A percentile compares a stretch with the other conserved stretches of the same genome.
Conservation (phyloP, 306 rosid genomes). For the Cucumis melo region DNA sequence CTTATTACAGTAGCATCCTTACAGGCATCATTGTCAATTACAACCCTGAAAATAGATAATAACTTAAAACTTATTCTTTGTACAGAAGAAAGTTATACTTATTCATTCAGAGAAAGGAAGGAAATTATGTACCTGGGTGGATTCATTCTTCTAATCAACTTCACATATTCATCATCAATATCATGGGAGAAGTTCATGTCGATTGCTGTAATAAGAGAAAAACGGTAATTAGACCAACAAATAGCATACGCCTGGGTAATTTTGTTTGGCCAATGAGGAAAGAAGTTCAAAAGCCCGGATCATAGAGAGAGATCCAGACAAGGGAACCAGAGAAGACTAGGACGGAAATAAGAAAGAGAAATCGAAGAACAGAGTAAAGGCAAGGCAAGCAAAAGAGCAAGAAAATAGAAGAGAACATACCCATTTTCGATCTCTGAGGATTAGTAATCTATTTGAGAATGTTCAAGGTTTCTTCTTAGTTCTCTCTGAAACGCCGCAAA, state of each 20-base stretch:
- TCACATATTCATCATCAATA: conserved; percentile 84
- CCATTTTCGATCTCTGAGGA: conserved; percentile 1
- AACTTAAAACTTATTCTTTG: conserved; percentile 12
- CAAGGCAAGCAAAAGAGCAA: background rate
- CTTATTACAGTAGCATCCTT: conserved; percentile 77
- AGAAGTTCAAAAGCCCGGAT: background rate
- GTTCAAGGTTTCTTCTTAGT: background rate
- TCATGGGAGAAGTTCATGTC: conserved; percentile 65
- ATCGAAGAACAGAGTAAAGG: background rate
- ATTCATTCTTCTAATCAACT: conserved; percentile 80
- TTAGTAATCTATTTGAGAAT: background rate
- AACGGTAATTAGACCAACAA: background rate
- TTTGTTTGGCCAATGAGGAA: background rate
- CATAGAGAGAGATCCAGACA: background rate
- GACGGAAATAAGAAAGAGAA: background rate
- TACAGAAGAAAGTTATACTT: background rate
- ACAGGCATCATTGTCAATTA: conserved; percentile 75
- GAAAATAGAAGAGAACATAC: background rate
- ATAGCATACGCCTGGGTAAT: background rate
- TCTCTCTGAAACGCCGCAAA: background rate
- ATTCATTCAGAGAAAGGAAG: conserved; percentile 4
- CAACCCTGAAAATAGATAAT: conserved; percentile 52
- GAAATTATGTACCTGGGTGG: conserved; percentile 44
- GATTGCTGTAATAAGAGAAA: conserved; percentile 29
- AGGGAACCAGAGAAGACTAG: background rate